Percentiles rank a stretch among this genome's conserved stretches.
Evolutionary conservation across 2,329 filamentous ascomycete species (phyloP).

Genomic region (Myriosclerotinia curreyana): DNA sequence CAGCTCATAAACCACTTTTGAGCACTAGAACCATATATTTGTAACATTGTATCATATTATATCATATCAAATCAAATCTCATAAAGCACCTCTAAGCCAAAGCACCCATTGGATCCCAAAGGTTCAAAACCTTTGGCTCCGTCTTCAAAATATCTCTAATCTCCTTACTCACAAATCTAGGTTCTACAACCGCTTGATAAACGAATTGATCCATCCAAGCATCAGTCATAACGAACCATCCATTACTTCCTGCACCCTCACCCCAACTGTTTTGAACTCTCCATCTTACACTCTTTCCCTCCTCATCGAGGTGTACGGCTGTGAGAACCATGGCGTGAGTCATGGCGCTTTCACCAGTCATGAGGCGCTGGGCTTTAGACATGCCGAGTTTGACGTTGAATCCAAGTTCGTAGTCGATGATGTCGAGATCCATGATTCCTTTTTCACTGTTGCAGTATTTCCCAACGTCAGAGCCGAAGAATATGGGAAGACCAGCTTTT

Average conservation of each 20-base stretch:
- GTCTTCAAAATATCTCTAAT: conserved; percentile 68
- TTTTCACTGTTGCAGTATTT: conserved; percentile 67
- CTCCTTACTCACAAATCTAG: conserved; percentile 61
- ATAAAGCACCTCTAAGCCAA: conserved; percentile 50
- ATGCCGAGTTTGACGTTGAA: conserved; percentile 73
- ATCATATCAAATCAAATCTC: neutral
- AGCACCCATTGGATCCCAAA: conserved; percentile 80
- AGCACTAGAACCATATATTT: neutral
- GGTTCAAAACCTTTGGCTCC: conserved; percentile 66
- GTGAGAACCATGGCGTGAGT: conserved; percentile 92
- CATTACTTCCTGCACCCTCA: conserved; percentile 64
- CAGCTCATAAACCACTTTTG: neutral
- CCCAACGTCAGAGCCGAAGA: conserved; percentile 86
- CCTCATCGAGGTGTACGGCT: conserved; percentile 71
- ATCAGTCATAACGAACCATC: conserved; percentile 89
- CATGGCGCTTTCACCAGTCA: conserved; percentile 75
- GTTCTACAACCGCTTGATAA: conserved; percentile 83
- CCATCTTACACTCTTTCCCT: conserved; percentile 70
- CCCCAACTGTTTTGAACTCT: conserved; percentile 88
- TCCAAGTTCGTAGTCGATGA: conserved; percentile 79
- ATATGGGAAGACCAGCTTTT: conserved; percentile 72
- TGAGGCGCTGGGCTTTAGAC: conserved; percentile 71
- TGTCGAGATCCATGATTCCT: conserved; percentile 76
- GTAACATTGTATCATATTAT: neutral
- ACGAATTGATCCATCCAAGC: conserved; percentile 76